Base-by-base conservation (phyloP, 306 rosid species). In the Cucurbita moschata region DNA sequence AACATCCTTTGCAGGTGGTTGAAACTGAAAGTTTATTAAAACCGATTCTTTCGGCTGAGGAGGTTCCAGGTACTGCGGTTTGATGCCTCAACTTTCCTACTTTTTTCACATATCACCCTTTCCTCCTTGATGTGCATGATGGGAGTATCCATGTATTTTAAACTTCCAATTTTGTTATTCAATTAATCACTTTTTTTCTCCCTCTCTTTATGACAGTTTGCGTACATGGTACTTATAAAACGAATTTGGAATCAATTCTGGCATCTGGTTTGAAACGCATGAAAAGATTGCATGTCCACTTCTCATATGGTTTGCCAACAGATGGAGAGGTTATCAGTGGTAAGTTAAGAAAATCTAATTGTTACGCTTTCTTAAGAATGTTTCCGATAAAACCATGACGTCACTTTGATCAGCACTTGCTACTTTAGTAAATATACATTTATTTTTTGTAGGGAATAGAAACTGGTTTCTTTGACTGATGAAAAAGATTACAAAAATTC, bases 281-380 rank as follows among this genome's bases (percentile, higher is more conserved):
- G 97, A 82, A 88, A 77, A 89, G 98, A 84, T 82, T 94, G 85
- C 98, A 90, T 66, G 94, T 89, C 42, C 98, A 93, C 84, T 93
- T 93, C 80, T 88, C 98, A 21, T 49, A 86, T 21, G 97, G 98
- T 71, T 84, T 94, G 79, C 98, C 98, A 30, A 73, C 92, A 40
- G 95, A 87, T 70, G 98, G 98, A 62, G 91, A 86, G 88, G 95
- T 91, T 76, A 89, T 90, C 70, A 94, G 97, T 35, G 96, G 97
- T 94, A 93, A 82, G 72, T 26, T 52, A 6, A 42, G 53, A 44
- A 46, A 67, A 26, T 43, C 16, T 46, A 46, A 19, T 21, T 23
- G 51, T 15, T 42, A 65, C 16, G 18, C 43, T 65, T 65, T 16
- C 38, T 42, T 16, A 39, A 39, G 37, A n/a, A 10, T 18, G 5